Conservation (phyloP, 2,329 filamentous ascomycete genomes). For the Aspergillus fijiensis region DNA sequence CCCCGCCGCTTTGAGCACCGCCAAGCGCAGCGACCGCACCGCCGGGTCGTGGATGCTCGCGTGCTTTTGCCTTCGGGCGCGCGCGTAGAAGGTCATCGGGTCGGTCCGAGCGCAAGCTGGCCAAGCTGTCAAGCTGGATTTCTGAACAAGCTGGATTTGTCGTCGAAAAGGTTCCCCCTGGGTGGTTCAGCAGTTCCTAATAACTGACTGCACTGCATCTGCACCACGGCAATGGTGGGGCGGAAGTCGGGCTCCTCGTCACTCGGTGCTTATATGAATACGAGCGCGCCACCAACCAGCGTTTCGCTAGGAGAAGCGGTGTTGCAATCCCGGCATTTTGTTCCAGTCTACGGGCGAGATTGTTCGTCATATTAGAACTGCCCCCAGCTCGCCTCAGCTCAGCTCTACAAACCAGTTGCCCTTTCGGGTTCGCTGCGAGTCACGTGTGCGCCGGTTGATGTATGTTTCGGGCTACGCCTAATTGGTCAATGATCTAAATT, state of each 20-base stretch:
- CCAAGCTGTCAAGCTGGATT: not conserved
- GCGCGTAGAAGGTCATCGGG: conserved; percentile 6
- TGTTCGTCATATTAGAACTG: too few species aligned
- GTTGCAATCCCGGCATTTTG: not conserved
- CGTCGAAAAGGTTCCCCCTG: too few species aligned
- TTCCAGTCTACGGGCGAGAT: too few species aligned
- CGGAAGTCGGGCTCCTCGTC: not conserved
- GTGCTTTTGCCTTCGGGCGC: not conserved
- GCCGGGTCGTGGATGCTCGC: conserved; percentile 8
- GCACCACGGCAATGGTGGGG: not conserved
- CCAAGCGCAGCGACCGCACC: conserved; percentile 7
- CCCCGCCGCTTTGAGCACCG: conserved; percentile 18
- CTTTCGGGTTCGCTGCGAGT: too few species aligned
- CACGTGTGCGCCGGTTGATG: too few species aligned
- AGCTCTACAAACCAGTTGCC: too few species aligned
- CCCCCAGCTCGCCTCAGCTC: too few species aligned
- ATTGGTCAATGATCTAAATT: too few species aligned
- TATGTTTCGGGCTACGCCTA: too few species aligned
- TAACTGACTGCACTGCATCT: not conserved
- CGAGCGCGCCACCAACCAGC: not conserved
- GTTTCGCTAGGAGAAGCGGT: not conserved
- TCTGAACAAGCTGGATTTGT: not conserved
- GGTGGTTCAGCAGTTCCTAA: not conserved
- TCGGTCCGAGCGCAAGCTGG: not conserved
- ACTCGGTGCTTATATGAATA: not conserved